These are phyloP conservation scores for Colletotrichum sp. DNA, from an alignment of 2,329 filamentous ascomycete genomes.

Conservation along the genomic window DNA sequence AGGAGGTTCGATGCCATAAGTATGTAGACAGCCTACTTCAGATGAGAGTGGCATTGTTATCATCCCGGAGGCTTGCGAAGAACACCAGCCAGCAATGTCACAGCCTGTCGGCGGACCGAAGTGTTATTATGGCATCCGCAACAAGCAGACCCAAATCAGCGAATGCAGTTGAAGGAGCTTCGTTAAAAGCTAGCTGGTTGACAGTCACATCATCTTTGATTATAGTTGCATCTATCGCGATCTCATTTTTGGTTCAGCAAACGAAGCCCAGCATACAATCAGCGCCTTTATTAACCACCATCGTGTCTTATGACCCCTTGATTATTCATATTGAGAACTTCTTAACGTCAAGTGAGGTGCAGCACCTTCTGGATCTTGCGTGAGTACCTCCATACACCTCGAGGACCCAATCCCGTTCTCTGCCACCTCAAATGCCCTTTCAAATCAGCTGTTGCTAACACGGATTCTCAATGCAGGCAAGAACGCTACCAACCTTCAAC, in stretches of 20 bases:
- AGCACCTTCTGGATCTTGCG: neutral
- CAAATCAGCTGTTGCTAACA: neutral
- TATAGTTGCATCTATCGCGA: neutral
- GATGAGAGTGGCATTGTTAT: too few species aligned
- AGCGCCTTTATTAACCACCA: accelerated
- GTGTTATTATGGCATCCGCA: neutral
- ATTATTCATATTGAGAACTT: neutral
- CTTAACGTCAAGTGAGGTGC: neutral
- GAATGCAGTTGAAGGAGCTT: neutral
- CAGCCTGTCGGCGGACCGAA: neutral
- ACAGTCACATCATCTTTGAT: neutral
- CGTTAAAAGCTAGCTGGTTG: neutral
- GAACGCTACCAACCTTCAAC: neutral
- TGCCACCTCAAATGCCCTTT: too few species aligned
- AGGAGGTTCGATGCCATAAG: accelerated
- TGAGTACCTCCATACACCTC: neutral
- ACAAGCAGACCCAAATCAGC: neutral
- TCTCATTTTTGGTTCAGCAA: neutral
- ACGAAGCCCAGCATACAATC: neutral
- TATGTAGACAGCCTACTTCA: neutral
- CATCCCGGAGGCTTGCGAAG: accelerated
- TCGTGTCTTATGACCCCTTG: neutral
- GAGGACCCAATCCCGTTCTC: too few species aligned
- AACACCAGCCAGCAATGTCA: neutral
- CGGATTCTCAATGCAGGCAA: neutral